Base-by-base conservation (phyloP, 2,329 filamentous ascomycete species). In the Thelonectria blattea region DNA sequence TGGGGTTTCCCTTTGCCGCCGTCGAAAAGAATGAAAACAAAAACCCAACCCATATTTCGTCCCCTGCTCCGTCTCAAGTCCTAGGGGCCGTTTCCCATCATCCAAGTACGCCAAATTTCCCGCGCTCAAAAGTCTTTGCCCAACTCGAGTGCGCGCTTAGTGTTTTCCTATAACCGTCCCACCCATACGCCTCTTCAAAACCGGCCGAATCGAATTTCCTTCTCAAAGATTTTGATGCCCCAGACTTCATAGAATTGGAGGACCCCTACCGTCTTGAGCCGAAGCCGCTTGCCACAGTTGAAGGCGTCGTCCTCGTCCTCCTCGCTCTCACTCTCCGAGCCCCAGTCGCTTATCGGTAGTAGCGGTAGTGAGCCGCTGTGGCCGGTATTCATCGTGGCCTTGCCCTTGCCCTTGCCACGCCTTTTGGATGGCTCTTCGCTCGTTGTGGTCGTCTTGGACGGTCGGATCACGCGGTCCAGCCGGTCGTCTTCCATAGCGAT, bases 181-280 rank as follows among this genome's bases (percentile, higher is more conserved):
- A 2, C 32, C 27, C 27, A 46, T 39, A 22, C 27, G 12, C 24
- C 27, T 7, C 11, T 24, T 71, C 55, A 76, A 14, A 76, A 57
- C 48, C 71, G 67, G 18, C 74, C 74, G 43, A 63, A 72, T 32
- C 81, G 75, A 50, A 87, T 73, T 68, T 87, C 84, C 72, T 86
- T 87, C 66, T 84, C 79, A 64, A 87, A 88, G 51, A 88, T 87
- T 62, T 78, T 78, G 37, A 87, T 78, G 0, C 78, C 83, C 75
- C 75, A 77, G 10, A 76, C 75, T 34, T 78, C 76, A 49, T 77
- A 76, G 60, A 77, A 78, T 42, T 74, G 76, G 41, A 78, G 56
- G 15, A 74, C 74, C 2, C 75, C 75, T 39, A 76, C 67, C 1
- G 75, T 76, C 68, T 72, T 76, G 55, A 74, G 74, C 15, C 74